A percentile compares a stretch with the other conserved stretches of the same genome.
Conservation (phyloP, 179 eudicot genomes). For the Pouteria campechiana region DNA sequence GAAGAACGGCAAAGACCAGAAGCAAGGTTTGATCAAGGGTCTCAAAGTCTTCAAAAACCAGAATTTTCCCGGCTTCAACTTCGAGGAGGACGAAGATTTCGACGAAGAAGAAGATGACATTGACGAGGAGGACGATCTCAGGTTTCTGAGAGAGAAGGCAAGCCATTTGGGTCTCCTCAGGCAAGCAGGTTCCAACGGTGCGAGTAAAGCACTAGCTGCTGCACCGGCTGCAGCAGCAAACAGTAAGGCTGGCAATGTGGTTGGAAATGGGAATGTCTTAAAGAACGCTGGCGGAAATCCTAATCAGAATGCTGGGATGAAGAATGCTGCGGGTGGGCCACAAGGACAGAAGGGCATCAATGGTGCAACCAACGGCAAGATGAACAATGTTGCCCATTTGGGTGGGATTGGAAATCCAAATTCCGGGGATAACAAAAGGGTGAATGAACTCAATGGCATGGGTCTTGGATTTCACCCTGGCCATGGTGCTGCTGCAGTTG, state of each 20-base stretch:
- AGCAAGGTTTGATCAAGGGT: slow-evolving; percentile 23
- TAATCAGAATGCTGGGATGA: slow-evolving; percentile 23
- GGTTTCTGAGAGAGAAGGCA: slow-evolving; percentile 18
- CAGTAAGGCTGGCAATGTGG: slow-evolving; percentile 10
- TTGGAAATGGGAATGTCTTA: slow-evolving; percentile 17
- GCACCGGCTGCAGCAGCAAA: slow-evolving; percentile 8
- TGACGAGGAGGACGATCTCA: slow-evolving; percentile 11
- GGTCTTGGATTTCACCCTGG: slow-evolving; percentile 26
- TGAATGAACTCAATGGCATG: slow-evolving; percentile 33
- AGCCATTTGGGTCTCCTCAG: slow-evolving; percentile 23
- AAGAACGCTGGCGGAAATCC: slow-evolving; percentile 29
- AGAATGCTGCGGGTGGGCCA: slow-evolving; percentile 22
- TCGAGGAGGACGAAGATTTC: slow-evolving; percentile 18
- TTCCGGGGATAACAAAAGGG: slow-evolving; percentile 9
- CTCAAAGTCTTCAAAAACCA: slow-evolving; percentile 29
- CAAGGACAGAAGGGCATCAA: slow-evolving; percentile 21
- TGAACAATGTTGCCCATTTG: slow-evolving; percentile 17
- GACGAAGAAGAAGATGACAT: slow-evolving; percentile 7
- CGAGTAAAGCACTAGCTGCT: slow-evolving; percentile 9
- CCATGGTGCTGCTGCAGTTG: slow-evolving; percentile 10
- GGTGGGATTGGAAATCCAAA: slow-evolving; percentile 2
- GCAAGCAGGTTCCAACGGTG: slow-evolving; percentile 21
- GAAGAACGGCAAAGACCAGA: slow-evolving; percentile 26
- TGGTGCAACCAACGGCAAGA: too few relatives aligned
- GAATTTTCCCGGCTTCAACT: slow-evolving; percentile 16